phyloP scores from a whole-genome alignment of 129 eudicot genomes.

The Lactuca saligna region DNA sequence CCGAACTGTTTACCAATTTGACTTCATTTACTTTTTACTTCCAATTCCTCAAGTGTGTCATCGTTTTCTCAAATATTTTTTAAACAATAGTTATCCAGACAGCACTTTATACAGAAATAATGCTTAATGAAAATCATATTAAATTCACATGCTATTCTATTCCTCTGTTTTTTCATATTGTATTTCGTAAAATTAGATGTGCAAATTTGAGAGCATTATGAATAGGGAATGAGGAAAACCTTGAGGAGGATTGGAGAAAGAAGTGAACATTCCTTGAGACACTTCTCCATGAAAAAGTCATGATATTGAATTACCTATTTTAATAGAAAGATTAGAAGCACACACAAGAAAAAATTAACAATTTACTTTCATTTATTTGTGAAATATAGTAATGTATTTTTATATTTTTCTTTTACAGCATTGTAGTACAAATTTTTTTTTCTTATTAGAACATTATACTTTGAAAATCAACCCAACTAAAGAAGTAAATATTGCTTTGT shows the following conservation, averaged over 20 bases:
- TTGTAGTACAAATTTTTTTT: too few species aligned
- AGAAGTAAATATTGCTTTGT: too few species aligned
- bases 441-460: background rate
- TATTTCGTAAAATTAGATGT: background rate
- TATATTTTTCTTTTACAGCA: too few species aligned
- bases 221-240: slow-evolving; percentile 43
- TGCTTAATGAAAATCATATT: background rate
- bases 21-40: too few species aligned
- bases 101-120: too few species aligned
- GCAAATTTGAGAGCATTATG: slow-evolving; percentile 7
- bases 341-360: background rate
- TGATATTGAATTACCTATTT: slow-evolving; percentile 90
- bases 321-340: slow-evolving; percentile 12
- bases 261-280: slow-evolving; percentile 93
- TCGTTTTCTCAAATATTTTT: too few species aligned
- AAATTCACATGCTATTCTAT: background rate
- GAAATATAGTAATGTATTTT: too few species aligned
- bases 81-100: too few species aligned
- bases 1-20: too few species aligned
- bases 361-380: too few species aligned
- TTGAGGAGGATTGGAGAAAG: slow-evolving; percentile 89
- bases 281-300: slow-evolving; percentile 88
- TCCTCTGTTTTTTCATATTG: background rate
- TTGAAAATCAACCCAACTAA: too few species aligned
- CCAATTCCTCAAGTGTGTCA: too few species aligned